Evolutionary conservation across 2,329 filamentous ascomycete genomes (phyloP).

Genomic region (Hypocrella siamensis): DNA sequence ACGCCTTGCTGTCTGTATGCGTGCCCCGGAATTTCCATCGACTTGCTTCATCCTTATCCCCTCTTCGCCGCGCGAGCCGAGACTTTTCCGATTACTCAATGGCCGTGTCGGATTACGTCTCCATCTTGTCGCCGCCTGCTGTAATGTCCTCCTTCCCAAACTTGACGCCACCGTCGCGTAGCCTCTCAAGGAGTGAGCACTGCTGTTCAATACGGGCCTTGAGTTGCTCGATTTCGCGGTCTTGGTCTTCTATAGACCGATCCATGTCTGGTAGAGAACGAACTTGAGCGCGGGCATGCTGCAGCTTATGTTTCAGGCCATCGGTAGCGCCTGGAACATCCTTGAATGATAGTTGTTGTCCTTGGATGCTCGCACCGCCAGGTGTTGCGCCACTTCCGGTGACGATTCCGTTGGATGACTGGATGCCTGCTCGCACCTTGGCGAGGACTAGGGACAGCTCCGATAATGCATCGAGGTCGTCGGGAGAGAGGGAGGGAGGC

Average conservation of each 20-base stretch:
- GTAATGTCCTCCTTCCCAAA: slow-evolving; percentile 14
- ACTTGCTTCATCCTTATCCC: too few relatives aligned
- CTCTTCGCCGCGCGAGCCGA: too few relatives aligned
- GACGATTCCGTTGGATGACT: slow-evolving; percentile 23
- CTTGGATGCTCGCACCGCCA: slow-evolving; percentile 15
- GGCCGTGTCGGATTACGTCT: slow-evolving; percentile 13
- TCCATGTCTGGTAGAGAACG: slow-evolving; percentile 54
- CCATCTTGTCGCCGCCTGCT: slow-evolving; percentile 22
- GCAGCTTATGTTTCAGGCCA: slow-evolving; percentile 67
- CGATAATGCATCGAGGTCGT: slow-evolving; percentile 74
- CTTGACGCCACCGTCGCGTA: slow-evolving; percentile 31
- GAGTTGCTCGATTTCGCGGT: slow-evolving; percentile 51
- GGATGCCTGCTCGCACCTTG: slow-evolving; percentile 44
- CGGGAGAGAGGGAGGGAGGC: slow-evolving; percentile 55
- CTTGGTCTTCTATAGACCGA: slow-evolving; percentile 50
- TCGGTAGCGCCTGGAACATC: slow-evolving; percentile 68
- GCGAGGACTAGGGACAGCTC: slow-evolving; percentile 65
- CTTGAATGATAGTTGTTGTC: slow-evolving; percentile 38
- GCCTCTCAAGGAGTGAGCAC: slow-evolving; percentile 36
- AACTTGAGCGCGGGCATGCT: slow-evolving; percentile 56
- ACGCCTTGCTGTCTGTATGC: too few relatives aligned
- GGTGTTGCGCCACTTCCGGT: slow-evolving; percentile 22
- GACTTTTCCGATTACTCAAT: too few relatives aligned
- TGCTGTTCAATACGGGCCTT: slow-evolving; percentile 49
- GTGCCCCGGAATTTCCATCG: too few relatives aligned